A percentile compares a stretch with the other conserved stretches of the same genome.
Conservation (phyloP, 306 rosid genomes). For the Quercus robur region DNA sequence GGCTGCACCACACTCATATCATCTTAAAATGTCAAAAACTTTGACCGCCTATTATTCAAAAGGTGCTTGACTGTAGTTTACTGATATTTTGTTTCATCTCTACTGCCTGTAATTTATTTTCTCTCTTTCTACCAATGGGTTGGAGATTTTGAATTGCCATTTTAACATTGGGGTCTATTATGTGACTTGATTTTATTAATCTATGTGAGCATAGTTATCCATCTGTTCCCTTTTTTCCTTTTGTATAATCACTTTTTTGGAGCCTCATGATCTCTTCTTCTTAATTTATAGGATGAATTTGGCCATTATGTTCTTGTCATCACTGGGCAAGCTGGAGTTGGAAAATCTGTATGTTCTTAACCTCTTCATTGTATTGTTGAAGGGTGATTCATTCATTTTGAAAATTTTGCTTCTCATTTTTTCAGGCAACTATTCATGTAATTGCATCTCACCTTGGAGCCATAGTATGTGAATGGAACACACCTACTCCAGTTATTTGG, state of each 20-base stretch:
- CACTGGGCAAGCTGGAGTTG: constrained; percentile 91
- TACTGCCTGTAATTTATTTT: not conserved
- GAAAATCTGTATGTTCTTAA: constrained; percentile 73
- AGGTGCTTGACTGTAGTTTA: not conserved
- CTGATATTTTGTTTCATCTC: not conserved
- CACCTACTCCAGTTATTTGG: constrained; percentile 93
- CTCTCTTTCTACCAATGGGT: constrained; percentile 1
- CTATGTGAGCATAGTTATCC: constrained; percentile 1
- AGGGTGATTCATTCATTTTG: not conserved
- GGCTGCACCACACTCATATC: not conserved
- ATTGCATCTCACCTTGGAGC: constrained; percentile 82
- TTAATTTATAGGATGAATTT: constrained; percentile 41
- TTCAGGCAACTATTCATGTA: constrained; percentile 64
- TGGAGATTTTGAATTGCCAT: not conserved
- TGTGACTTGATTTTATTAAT: constrained; percentile 3
- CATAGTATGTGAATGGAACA: constrained; percentile 71
- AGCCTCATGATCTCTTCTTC: constrained; percentile 6
- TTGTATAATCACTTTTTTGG: not conserved
- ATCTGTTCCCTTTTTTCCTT: constrained; percentile 3
- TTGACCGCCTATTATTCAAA: not conserved
- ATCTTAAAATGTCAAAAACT: not conserved
- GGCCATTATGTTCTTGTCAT: constrained; percentile 58
- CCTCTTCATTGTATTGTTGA: constrained; percentile 8
- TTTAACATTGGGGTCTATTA: not conserved
- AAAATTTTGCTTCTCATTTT: constrained; percentile 13